Evolutionary conservation across 257 asterid genomes (phyloP).

Genomic region (Osmanthus fragrans): DNA sequence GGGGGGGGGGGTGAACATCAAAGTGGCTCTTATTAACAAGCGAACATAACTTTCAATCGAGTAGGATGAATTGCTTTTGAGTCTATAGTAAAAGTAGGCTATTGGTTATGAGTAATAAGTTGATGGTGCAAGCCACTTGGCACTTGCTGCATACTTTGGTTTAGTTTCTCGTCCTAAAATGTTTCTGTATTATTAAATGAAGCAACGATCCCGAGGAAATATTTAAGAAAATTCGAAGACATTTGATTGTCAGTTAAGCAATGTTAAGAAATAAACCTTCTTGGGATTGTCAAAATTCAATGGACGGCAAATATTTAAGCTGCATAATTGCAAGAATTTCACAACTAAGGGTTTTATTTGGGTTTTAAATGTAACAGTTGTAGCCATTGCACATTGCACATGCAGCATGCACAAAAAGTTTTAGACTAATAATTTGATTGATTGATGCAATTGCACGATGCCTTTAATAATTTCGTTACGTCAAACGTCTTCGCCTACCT

Average conservation of each 20-base stretch:
- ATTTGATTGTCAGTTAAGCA: slow-evolving; percentile 55
- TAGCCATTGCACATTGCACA: slow-evolving; percentile 37
- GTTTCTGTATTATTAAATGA: slow-evolving; percentile 20
- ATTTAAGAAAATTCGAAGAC: slow-evolving; percentile 2
- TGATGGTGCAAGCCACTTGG: slow-evolving; percentile 4
- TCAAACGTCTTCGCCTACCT: neutral
- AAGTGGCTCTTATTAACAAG: too few species aligned
- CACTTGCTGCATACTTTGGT: slow-evolving; percentile 7
- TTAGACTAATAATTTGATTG: too few species aligned
- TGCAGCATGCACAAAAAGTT: slow-evolving; percentile 13
- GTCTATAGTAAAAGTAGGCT: too few species aligned
- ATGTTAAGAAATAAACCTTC: slow-evolving; percentile 24
- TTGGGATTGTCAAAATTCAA: slow-evolving; percentile 33
- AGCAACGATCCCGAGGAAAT: slow-evolving; percentile 47
- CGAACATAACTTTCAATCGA: too few species aligned
- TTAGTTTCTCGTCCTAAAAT: neutral
- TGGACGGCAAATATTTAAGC: slow-evolving; percentile 23
- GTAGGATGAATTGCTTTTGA: too few species aligned
- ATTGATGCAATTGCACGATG: neutral
- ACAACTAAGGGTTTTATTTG: neutral
- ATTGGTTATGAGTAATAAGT: too few species aligned
- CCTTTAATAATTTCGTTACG: neutral
- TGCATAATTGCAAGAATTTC: slow-evolving; percentile 16
- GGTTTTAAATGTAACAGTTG: slow-evolving; percentile 22
- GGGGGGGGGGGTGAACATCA: too few species aligned